phyloP scores from a whole-genome alignment of 2,329 filamentous ascomycete genomes.

The Aspergillus spinulosporus region DNA sequence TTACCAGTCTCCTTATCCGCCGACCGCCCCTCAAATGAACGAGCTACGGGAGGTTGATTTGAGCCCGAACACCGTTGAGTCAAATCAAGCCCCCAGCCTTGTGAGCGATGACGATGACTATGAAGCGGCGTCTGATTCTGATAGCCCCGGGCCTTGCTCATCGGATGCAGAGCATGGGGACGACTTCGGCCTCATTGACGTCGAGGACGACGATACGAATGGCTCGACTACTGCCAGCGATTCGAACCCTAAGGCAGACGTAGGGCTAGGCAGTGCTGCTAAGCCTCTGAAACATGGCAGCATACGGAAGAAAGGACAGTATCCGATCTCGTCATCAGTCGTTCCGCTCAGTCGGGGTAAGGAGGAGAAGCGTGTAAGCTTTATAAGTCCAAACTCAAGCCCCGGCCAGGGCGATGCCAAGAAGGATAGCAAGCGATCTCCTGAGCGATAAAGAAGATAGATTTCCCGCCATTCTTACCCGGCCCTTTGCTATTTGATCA shows the following conservation, averaged over 20 bases:
- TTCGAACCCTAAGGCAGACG: slow-evolving; percentile 37
- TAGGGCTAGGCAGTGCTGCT: slow-evolving; percentile 32
- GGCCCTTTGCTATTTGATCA: slow-evolving; percentile 7
- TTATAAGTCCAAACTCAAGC: slow-evolving; percentile 37
- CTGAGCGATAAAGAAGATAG: slow-evolving; percentile 21
- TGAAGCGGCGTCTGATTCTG: slow-evolving; percentile 66
- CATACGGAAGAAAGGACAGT: slow-evolving; percentile 33
- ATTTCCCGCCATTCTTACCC: slow-evolving; percentile 8
- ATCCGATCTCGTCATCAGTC: slow-evolving; percentile 27
- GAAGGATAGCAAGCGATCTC: slow-evolving; percentile 23
- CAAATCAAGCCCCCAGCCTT: slow-evolving; percentile 75
- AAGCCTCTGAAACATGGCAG: slow-evolving; percentile 34
- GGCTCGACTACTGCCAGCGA: slow-evolving; percentile 36
- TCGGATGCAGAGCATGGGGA: slow-evolving; percentile 54
- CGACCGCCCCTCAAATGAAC: slow-evolving; percentile 21
- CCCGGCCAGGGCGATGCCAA: slow-evolving; percentile 27
- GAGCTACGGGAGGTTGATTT: slow-evolving; percentile 50
- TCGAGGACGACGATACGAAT: slow-evolving; percentile 47
- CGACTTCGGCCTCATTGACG: slow-evolving; percentile 46
- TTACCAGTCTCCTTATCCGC: slow-evolving; percentile 33
- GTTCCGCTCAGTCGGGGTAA: slow-evolving; percentile 30
- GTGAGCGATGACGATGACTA: slow-evolving; percentile 80
- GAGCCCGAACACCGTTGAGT: slow-evolving; percentile 68
- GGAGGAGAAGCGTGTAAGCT: slow-evolving; percentile 41
- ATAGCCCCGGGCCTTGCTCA: slow-evolving; percentile 54